These are phyloP conservation scores for Mycena rebaudengoi DNA, from an alignment of 768 basidiomycete species.

Conservation along the genomic window DNA sequence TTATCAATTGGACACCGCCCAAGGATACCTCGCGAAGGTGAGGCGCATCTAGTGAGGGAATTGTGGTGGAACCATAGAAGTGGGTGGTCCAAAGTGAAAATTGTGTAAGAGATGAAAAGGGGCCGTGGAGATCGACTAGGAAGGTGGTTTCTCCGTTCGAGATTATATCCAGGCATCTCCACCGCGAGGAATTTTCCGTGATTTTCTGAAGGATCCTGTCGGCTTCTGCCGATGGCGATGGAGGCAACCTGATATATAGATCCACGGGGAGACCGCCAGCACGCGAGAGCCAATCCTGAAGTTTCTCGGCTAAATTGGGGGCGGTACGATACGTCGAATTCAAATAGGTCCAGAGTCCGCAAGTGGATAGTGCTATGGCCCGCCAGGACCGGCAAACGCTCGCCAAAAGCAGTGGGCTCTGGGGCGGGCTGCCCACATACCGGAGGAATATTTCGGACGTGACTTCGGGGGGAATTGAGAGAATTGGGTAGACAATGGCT, in stretches of 20 bases:
- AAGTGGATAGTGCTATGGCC: neutral
- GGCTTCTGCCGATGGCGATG: no score
- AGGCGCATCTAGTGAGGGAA: neutral
- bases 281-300: no score
- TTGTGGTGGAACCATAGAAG: neutral
- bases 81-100: neutral
- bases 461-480: neutral
- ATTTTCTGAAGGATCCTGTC: no score
- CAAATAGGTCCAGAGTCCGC: neutral
- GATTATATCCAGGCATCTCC: no score
- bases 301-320: no score
- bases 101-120: neutral
- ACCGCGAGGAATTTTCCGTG: no score
- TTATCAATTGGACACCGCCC: neutral
- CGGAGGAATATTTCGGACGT: neutral
- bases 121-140: no score
- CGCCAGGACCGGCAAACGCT: conserved; percentile 4
- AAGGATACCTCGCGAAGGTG: neutral
- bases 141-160: no score
- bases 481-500: conserved; percentile 2
- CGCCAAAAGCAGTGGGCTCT: neutral
- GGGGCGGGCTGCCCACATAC: neutral
- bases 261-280: no score
- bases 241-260: no score
- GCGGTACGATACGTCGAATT: no score